Evolutionary conservation across 306 rosid species (phyloP).

Genomic region (Amphicarpaea edgeworthii): DNA sequence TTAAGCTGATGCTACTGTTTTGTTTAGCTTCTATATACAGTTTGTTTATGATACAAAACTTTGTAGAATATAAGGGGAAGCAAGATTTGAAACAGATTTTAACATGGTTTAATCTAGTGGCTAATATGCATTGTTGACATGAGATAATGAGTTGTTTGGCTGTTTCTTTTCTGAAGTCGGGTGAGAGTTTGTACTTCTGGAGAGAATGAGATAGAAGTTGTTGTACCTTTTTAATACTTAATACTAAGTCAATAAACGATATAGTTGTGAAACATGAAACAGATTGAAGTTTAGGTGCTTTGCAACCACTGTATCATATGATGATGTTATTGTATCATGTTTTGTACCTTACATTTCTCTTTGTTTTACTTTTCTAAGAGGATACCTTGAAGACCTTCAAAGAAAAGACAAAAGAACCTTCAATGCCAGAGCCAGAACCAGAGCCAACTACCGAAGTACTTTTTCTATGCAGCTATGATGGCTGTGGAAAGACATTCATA

Average conservation of each 20-base stretch:
- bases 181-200: too few relatives aligned
- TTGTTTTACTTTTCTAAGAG: slow-evolving; percentile 58
- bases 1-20: neutral
- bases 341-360: slow-evolving; percentile 40
- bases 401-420: slow-evolving; percentile 75
- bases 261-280: neutral
- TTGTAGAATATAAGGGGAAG: neutral
- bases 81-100: neutral
- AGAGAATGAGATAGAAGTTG: neutral
- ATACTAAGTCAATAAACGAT: neutral
- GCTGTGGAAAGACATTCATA: slow-evolving; percentile 95
- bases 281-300: slow-evolving; percentile 35
- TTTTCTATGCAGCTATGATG: slow-evolving; percentile 94
- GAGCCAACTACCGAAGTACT: slow-evolving; percentile 99
- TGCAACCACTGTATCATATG: slow-evolving; percentile 15
- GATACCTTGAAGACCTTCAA: slow-evolving; percentile 71
- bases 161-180: too few relatives aligned
- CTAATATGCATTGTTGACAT: neutral
- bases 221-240: slow-evolving; percentile 1
- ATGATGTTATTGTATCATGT: slow-evolving; percentile 27
- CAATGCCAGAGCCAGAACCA: slow-evolving; percentile 86
- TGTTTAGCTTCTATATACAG: neutral
- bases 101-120: neutral
- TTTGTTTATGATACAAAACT: neutral
- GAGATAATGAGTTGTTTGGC: neutral